These are phyloP conservation scores for Juglanconis oblonga DNA, from an alignment of 2,329 filamentous ascomycete genomes.

Conservation along the genomic window DNA sequence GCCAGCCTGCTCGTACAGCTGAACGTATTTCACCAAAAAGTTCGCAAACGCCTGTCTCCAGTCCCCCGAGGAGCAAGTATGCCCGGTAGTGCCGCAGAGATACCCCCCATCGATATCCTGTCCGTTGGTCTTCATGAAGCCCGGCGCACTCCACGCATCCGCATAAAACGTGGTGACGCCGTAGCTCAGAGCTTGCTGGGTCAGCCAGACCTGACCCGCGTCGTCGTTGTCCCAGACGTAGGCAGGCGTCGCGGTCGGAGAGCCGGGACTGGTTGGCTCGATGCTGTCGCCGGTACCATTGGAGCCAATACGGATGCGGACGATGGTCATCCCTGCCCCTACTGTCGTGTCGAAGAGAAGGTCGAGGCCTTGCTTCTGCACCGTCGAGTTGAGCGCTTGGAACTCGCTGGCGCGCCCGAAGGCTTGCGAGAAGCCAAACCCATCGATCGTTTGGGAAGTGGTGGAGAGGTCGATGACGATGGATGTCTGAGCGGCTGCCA, in stretches of 20 bases:
- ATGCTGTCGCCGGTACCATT: slow-evolving; percentile 23
- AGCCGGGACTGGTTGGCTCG: slow-evolving; percentile 30
- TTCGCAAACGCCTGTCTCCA: slow-evolving; percentile 48
- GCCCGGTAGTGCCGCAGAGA: slow-evolving; percentile 41
- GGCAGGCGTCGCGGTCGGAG: slow-evolving; percentile 25
- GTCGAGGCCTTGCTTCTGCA: slow-evolving; percentile 38
- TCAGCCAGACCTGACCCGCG: slow-evolving; percentile 39
- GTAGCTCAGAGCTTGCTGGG: slow-evolving; percentile 32
- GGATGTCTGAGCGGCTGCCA: slow-evolving; percentile 20
- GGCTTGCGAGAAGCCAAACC: slow-evolving; percentile 47
- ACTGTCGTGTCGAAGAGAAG: slow-evolving; percentile 41
- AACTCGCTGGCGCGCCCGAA: slow-evolving; percentile 42
- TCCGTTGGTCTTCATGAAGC: slow-evolving; percentile 49
- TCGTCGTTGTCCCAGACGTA: slow-evolving; percentile 35
- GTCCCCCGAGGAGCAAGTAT: slow-evolving; percentile 38
- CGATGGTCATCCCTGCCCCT: slow-evolving; percentile 47
- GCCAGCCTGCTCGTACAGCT: slow-evolving; percentile 41
- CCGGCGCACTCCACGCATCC: slow-evolving; percentile 49
- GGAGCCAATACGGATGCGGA: slow-evolving; percentile 47
- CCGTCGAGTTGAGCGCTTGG: slow-evolving; percentile 27
- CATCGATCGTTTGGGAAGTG: slow-evolving; percentile 38
- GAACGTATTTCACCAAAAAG: slow-evolving; percentile 45
- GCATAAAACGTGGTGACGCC: slow-evolving; percentile 44
- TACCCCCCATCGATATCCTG: slow-evolving; percentile 41
- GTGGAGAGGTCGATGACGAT: slow-evolving; percentile 28